Conservation (phyloP, 2,329 filamentous ascomycete species). For the Cryphonectria japonica region DNA sequence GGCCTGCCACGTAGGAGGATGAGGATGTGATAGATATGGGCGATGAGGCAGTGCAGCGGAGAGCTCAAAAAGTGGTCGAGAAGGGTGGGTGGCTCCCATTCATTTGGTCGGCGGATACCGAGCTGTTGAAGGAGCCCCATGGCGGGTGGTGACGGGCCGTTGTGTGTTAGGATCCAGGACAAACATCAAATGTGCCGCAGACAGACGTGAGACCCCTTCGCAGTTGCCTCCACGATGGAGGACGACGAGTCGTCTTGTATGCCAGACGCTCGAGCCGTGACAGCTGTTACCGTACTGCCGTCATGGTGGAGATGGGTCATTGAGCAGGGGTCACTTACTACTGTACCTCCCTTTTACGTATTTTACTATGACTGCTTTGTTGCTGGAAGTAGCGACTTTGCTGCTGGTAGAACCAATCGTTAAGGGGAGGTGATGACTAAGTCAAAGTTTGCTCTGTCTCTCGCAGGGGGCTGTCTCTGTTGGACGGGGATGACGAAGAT, state of each 20-base stretch:
- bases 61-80: constrained; percentile 69
- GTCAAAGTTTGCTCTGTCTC: neutral
- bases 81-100: constrained; percentile 55
- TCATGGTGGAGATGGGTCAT: neutral
- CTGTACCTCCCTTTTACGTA: neutral
- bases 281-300: neutral
- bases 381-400: neutral
- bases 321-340: neutral
- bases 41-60: constrained; percentile 67
- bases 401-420: neutral
- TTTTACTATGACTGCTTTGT: neutral
- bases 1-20: constrained; percentile 70
- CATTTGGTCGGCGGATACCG: constrained; percentile 51
- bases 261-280: neutral
- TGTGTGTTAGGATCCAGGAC: neutral
- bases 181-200: neutral
- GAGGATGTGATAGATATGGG: constrained; percentile 66
- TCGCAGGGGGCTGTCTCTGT: neutral
- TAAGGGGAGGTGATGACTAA: constrained; percentile 1
- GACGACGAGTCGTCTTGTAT: neutral
- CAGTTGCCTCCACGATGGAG: neutral
- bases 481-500: neutral
- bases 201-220: neutral
- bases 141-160: neutral
- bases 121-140: constrained; percentile 53